Percentiles rank a stretch among this genome's conserved stretches.
Evolutionary conservation across 768 basidiomycete species (phyloP).

Genomic region (Phlebiopsis flavidoalba): DNA sequence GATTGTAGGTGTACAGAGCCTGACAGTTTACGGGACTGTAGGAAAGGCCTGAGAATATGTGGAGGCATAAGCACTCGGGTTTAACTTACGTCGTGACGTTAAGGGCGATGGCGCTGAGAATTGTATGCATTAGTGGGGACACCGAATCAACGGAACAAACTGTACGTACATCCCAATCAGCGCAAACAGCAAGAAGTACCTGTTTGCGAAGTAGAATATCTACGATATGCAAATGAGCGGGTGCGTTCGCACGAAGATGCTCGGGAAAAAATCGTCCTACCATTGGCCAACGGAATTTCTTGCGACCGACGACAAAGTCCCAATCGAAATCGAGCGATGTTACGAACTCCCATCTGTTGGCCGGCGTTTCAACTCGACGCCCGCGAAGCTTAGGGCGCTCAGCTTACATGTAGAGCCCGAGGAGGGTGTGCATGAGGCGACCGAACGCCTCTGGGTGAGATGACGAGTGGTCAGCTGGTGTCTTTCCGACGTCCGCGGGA

Average conservation of each 20-base stretch:
- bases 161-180: conserved; percentile 60
- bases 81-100: conserved; percentile 11
- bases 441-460: conserved; percentile 30
- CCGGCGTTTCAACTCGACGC: conserved; percentile 48
- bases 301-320: conserved; percentile 52
- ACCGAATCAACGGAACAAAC: not conserved
- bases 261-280: conserved; percentile 28
- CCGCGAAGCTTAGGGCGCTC: conserved; percentile 28
- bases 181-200: conserved; percentile 60
- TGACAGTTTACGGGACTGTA: conserved; percentile 47
- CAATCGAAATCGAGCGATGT: conserved; percentile 62
- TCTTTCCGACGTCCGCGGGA: conserved; percentile 16
- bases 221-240: conserved; percentile 19
- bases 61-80: not conserved
- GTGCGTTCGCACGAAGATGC: not conserved
- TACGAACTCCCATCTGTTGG: conserved; percentile 61
- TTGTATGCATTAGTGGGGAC: not conserved
- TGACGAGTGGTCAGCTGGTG: not conserved
- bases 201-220: conserved; percentile 67
- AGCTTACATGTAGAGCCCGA: conserved; percentile 40
- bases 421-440: conserved; percentile 35
- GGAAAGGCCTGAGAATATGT: not conserved
- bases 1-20: conserved; percentile 63
- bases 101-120: conserved; percentile 13
- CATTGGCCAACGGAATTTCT: conserved; percentile 63